Conservation (phyloP, 331 rosid species). For the Erythrophleum ivorense region DNA sequence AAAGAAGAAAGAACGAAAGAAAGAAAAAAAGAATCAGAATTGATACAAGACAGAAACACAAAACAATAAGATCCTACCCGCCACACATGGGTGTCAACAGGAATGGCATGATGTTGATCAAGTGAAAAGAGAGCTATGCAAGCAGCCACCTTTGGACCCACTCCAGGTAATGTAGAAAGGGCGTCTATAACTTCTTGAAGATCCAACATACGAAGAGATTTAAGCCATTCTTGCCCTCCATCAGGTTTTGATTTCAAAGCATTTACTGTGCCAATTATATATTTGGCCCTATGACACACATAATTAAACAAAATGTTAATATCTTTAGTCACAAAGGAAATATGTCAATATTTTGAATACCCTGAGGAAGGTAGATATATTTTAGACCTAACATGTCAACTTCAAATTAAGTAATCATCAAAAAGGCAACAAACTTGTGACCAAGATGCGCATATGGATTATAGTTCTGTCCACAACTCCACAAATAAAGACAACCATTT, state of each 20-base stretch:
- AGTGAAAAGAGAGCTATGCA: constrained; percentile 95
- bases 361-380: neutral
- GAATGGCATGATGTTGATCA: constrained; percentile 95
- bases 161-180: constrained; percentile 84
- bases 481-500: neutral
- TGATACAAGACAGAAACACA: neutral
- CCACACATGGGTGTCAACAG: constrained; percentile 98
- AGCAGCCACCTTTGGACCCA: constrained; percentile 98
- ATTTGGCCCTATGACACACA: constrained; percentile 67
- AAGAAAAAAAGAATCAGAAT: neutral
- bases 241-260: constrained; percentile 67
- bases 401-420: constrained; percentile 3
- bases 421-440: neutral
- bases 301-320: constrained; percentile 1
- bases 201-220: constrained; percentile 68
- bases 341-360: neutral
- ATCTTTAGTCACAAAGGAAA: neutral
- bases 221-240: constrained; percentile 90
- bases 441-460: neutral
- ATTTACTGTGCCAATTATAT: constrained; percentile 68
- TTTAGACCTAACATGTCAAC: neutral
- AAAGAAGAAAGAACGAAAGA: neutral
- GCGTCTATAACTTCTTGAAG: constrained; percentile 67
- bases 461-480: neutral
- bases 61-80: constrained; percentile 54